A percentile compares a stretch with the other conserved stretches of the same genome.
Evolutionary conservation across 2,329 filamentous ascomycete genomes (phyloP).

Genomic region (Apiospora rasikravindrae): DNA sequence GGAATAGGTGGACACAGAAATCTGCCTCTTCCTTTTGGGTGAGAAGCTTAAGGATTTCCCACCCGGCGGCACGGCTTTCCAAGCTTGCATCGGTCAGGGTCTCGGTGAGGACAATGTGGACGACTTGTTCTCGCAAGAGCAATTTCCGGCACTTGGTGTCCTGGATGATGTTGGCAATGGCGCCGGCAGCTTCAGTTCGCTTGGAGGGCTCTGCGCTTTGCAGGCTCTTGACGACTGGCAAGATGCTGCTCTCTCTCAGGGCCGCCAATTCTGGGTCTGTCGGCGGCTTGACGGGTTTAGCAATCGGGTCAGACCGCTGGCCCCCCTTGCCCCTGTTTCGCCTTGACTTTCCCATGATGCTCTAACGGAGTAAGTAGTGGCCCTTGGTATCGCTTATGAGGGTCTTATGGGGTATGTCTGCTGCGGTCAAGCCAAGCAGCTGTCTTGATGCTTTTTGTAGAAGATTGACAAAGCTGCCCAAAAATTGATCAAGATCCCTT

Average conservation of each 20-base stretch:
- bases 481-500: not conserved
- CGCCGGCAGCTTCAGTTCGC: conserved; percentile 63
- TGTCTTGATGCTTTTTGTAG: conserved; percentile 2
- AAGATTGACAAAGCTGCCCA: not conserved
- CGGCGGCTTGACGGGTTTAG: conserved; percentile 64
- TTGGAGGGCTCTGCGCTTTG: conserved; percentile 63
- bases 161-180: conserved; percentile 66
- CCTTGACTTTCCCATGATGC: conserved; percentile 64
- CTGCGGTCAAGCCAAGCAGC: not conserved
- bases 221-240: conserved; percentile 66
- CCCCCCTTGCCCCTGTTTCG: conserved; percentile 55
- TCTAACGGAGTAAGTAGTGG: not conserved
- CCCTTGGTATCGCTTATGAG: not conserved
- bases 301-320: conserved; percentile 59
- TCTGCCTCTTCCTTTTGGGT: conserved; percentile 68
- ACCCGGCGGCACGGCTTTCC: conserved; percentile 69
- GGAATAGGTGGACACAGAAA: conserved; percentile 69
- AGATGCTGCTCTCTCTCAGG: conserved; percentile 66
- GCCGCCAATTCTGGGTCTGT: conserved; percentile 68
- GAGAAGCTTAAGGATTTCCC: conserved; percentile 68
- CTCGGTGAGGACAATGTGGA: conserved; percentile 66
- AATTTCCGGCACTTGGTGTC: conserved; percentile 68
- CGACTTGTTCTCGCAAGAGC: conserved; percentile 69
- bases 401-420: conserved; percentile 4
- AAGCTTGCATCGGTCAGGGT: conserved; percentile 67